Base-by-base conservation (phyloP, 495 filamentous ascomycete genomes). In the Aspergillus affinis region DNA sequence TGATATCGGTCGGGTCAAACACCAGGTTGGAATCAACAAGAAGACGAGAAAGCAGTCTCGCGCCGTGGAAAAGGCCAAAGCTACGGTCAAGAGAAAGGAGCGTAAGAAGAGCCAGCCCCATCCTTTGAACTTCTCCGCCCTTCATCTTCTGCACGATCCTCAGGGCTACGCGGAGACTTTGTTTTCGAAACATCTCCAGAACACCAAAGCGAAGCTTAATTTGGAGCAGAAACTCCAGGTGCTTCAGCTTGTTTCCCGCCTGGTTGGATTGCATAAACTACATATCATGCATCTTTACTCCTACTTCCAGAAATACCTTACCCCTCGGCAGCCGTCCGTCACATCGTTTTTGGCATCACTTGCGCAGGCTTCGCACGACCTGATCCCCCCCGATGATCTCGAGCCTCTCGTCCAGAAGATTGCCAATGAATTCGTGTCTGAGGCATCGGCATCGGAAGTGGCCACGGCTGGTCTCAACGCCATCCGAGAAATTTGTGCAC, bases 371-470 rank as follows among this genome's bases (percentile, higher is more conserved):
- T 90, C 91, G 12, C 94, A 99, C 71, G 88, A 87, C 61, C 80
- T 97, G 32, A 92, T 98, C 13, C 94, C 94, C 2, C 95, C 95
- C 1, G 94, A 99, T 77, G 89, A 86, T 6, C 83, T 99, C 19
- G 93, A 97, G 74, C 92, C 94, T 1, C 76, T 99, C 21, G 75
- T 99, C 17, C 87, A 90, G 70, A 98, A 97, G 78, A 97, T 99
- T 61, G 93, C 94, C 44, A 96, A 97, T 58, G 92, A 97, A 74
- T 99, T 99, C 68, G 93, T 99, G 8, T 96, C 91, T 0, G 94
- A 99, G 71, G 94, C 92, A 15, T 89, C 91, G 0, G 92, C 93
- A 6, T 80, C 90, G 17, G 91, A 97, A 75, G 91, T 98, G 47
- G 92, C 90, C 29, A 87, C 93, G 7, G 93, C 94, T 47, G 94